Evolutionary conservation across 164 flowering plant genomes (phyloP), one percentile per base, ranked within the genome.

Genomic region (Brasenia schreberi): DNA sequence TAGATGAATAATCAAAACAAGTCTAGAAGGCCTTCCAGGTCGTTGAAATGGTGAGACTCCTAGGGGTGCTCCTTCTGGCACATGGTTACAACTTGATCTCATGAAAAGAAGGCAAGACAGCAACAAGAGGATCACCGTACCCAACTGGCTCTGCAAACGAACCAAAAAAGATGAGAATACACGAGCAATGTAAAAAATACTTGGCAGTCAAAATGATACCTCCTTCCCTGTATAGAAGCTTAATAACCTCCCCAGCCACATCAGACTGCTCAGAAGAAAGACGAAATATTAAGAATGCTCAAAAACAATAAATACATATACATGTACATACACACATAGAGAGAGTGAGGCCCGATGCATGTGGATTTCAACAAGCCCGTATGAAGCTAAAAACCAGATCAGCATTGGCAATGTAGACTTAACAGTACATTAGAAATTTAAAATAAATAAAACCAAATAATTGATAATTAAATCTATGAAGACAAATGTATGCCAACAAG

Each of bases 81-180:
- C 17, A 66, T 64, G 59, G 49, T 61, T 56, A 66, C 82, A 73
- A 84, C 76, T 71, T 65, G 69, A 89, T 85, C 27, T 76, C 85
- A 70, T 78, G 94, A 66, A 90, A 92, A 7, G 86, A 85, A 59
- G 98, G 97, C 79, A 87, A 73, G 62, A 90, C 91, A n/a, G 98
- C 98, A 43, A 90, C 65, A 18, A 93, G 84, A 27, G 94, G 94
- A 67, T 93, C 97, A 64, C 98, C 98, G 64, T 84, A 93, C 58
- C 97, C 97, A 69, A 93, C 83, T 42, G 97, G 83, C 65, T 93
- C 97, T 93, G 97, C 67, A 78, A n/a, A 61, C 2, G 19, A n/a
- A 11, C n/a, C 42, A 19, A 11, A 39, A 63, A 33, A 19, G 9
- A 9, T 16, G 65, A 63, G 65, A 0, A 18, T 17, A 4, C 42